These are phyloP conservation scores for Lachnellula hyalina DNA, from an alignment of 2,329 filamentous ascomycete species.

Conservation along the genomic window DNA sequence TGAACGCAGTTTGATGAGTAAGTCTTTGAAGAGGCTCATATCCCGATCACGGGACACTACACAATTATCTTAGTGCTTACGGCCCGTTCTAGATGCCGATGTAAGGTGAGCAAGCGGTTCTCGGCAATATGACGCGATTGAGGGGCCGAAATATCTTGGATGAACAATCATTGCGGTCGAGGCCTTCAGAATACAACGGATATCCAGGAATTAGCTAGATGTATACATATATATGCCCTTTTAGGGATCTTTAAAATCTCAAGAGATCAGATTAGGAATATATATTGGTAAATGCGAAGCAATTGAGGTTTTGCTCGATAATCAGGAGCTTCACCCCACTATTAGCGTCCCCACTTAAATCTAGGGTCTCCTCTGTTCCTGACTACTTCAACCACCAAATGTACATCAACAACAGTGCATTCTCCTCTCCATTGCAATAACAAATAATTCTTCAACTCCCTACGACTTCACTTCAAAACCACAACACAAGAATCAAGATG, in stretches of 20 bases:
- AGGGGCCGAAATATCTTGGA: neutral
- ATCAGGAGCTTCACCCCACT: constrained; percentile 27
- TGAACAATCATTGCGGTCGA: neutral
- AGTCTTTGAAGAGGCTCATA: no score
- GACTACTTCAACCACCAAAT: neutral
- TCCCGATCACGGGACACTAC: no score
- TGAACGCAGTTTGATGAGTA: no score
- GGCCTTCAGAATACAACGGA: neutral
- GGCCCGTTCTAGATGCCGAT: neutral
- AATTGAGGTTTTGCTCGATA: constrained; percentile 62
- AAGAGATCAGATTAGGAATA: neutral
- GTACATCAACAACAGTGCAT: neutral
- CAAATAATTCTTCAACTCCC: constrained; percentile 1
- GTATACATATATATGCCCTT: constrained; percentile 35
- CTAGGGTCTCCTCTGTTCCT: neutral
- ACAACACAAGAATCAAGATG: constrained; percentile 12
- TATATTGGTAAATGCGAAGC: constrained; percentile 45
- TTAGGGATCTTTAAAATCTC: neutral
- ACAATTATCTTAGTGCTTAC: no score
- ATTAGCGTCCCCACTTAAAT: constrained; percentile 8
- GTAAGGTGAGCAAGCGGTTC: neutral
- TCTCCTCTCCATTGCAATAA: neutral
- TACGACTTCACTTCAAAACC: neutral
- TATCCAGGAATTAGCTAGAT: constrained; percentile 33
- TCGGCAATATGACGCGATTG: constrained; percentile 1